Conservation (phyloP, 768 basidiomycete genomes). For the Paxillus ammoniavirescens region DNA sequence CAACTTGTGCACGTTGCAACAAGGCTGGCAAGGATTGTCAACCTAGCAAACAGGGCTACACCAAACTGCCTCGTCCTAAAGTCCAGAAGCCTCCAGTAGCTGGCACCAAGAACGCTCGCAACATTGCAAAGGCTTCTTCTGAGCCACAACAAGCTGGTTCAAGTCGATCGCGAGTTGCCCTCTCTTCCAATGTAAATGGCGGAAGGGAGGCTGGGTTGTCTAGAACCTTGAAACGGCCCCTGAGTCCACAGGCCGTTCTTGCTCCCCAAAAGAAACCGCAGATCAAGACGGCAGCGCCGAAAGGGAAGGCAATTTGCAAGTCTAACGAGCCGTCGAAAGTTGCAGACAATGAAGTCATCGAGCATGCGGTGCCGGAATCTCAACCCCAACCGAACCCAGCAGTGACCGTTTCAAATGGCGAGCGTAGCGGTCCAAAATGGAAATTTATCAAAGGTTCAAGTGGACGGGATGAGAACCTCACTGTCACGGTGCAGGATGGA, state of each 20-base stretch:
- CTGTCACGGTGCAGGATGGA: not conserved
- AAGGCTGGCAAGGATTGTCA: too few relatives aligned
- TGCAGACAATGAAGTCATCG: not conserved
- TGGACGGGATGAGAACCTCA: not conserved
- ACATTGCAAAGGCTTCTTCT: not conserved
- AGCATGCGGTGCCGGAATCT: not conserved
- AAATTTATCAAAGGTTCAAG: conserved; percentile 11
- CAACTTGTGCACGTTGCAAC: conserved; percentile 14
- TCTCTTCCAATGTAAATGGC: not conserved
- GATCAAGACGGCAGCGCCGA: not conserved
- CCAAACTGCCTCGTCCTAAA: conserved; percentile 17
- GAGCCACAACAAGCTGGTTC: too few relatives aligned
- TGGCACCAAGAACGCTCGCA: not conserved
- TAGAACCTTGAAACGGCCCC: conserved; percentile 13
- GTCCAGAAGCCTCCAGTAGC: not conserved
- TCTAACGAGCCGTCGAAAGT: not conserved
- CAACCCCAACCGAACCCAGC: not conserved
- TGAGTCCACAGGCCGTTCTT: conserved; percentile 9
- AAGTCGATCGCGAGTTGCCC: not conserved
- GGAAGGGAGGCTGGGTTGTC: not conserved
- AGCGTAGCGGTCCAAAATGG: conserved; percentile 13
- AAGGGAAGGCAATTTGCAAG: not conserved
- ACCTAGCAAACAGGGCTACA: too few relatives aligned
- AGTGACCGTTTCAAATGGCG: not conserved
- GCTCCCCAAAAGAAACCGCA: conserved; percentile 10